phyloP scores from a whole-genome alignment of 352 stramenopile species.

The Aphanomyces invadans region DNA sequence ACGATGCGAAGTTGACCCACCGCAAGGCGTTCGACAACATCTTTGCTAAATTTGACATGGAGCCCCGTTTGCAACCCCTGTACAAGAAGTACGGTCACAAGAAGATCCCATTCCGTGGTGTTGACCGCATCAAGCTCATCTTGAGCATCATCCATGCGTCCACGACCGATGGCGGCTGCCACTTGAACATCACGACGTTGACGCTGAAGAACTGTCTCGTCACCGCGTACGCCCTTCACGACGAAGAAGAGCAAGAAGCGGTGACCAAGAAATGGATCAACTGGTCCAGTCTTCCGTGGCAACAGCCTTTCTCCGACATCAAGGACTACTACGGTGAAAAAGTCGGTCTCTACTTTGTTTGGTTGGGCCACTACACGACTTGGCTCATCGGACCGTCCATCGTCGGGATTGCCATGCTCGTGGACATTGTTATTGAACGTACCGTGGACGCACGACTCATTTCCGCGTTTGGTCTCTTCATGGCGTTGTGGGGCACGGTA shows the following conservation, averaged over 20 bases:
- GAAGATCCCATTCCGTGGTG: slow-evolving; percentile 61
- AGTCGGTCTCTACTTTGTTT: slow-evolving; percentile 96
- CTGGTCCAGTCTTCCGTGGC: slow-evolving; percentile 45
- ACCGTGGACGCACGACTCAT: slow-evolving; percentile 53
- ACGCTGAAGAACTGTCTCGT: slow-evolving; percentile 51
- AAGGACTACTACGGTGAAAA: slow-evolving; percentile 84
- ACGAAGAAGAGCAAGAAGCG: slow-evolving; percentile 37
- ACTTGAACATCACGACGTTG: slow-evolving; percentile 47
- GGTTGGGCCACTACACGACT: slow-evolving; percentile 90
- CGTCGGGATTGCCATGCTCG: slow-evolving; percentile 82
- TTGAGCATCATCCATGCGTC: slow-evolving; percentile 59
- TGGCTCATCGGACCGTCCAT: slow-evolving; percentile 90
- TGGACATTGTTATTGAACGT: slow-evolving; percentile 55
- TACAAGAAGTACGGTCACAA: slow-evolving; percentile 68
- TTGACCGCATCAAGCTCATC: slow-evolving; percentile 69
- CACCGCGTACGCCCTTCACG: slow-evolving; percentile 51
- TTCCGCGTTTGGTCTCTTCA: slow-evolving; percentile 74
- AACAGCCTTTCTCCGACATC: slow-evolving; percentile 49
- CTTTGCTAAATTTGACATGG: slow-evolving; percentile 71
- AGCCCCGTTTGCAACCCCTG: slow-evolving; percentile 43
- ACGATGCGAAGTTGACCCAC: slow-evolving; percentile 39
- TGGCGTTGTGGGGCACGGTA: slow-evolving; percentile 72
- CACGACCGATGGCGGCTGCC: slow-evolving; percentile 46
- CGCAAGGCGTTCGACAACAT: slow-evolving; percentile 61
- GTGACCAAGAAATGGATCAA: slow-evolving; percentile 56